Evolutionary conservation across 2,329 filamentous ascomycete genomes (phyloP).

Genomic region (Ceratocystis colombiana): DNA sequence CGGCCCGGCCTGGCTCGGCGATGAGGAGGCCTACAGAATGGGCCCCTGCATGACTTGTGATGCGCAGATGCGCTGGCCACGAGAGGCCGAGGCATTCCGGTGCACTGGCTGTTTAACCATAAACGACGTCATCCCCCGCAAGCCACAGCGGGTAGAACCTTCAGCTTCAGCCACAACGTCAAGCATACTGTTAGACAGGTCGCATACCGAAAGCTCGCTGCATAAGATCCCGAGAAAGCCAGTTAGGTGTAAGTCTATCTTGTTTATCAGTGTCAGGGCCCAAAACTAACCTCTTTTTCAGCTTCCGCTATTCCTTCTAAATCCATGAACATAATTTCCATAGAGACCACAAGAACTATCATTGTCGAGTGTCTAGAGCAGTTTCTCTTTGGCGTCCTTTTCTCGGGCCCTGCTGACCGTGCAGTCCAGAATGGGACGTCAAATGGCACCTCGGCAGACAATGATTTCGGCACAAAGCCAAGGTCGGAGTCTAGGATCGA

Average conservation of each 20-base stretch:
- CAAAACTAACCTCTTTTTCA: not conserved
- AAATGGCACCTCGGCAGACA: not conserved
- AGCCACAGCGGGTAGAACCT: not conserved
- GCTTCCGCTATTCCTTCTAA: not conserved
- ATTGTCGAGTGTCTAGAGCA: constrained; percentile 11
- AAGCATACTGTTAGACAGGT: not conserved
- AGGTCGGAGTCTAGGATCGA: constrained; percentile 23
- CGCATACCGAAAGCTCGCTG: not conserved
- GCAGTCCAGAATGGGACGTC: not conserved
- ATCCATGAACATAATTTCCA: not conserved
- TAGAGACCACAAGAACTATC: constrained; percentile 4
- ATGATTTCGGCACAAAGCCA: not conserved
- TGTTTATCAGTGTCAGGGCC: not conserved
- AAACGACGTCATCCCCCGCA: constrained; percentile 53
- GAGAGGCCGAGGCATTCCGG: constrained; percentile 60
- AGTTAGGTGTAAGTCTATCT: not conserved
- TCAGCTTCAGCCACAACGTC: not conserved
- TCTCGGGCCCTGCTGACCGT: not conserved
- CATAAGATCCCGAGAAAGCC: constrained; percentile 19
- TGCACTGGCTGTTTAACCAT: constrained; percentile 78
- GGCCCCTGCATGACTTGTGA: constrained; percentile 81
- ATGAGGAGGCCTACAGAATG: constrained; percentile 50
- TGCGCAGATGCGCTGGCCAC: constrained; percentile 69
- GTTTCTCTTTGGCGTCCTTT: constrained; percentile 7
- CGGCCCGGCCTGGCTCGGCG: constrained; percentile 23